Evolutionary conservation across 345 rosid genomes (phyloP), one percentile per base, ranked within the genome.

Genomic region (Bretschneidera sinensis): DNA sequence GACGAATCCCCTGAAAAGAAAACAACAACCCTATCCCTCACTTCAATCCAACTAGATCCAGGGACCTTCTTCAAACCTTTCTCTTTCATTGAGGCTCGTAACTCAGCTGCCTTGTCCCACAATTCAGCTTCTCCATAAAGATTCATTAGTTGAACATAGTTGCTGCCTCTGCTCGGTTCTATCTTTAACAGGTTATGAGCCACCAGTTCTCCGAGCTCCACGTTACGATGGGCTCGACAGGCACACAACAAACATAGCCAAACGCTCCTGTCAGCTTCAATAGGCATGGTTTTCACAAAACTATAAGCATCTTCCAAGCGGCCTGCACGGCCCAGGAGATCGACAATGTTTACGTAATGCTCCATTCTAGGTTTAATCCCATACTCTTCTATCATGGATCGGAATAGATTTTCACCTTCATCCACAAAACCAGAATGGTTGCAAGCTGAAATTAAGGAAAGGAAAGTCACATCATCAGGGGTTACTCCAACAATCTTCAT

Each of bases 11-110:
- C 87, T 0, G 90, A 83, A 66, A 63, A 74, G 79, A 90, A 90
- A 68, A 76, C 74, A 68, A 69, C 77, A 24, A 73, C 71, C 5
- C 21, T 67, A 51, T 83, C 68, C 59, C 71, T 70, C 45, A 73
- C 58, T 67, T 81, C 91, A 66, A 89, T 87, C 97, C 91, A 85
- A 67, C 92, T 90, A 60, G 87, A 79, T 49, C 97, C 97, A 22
- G 92, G 92, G 52, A 43, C 79, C 74, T 87, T 90, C 72, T 85
- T 83, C 79, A 83, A 64, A 48, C 84, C 81, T 61, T 68, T 79
- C 54, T 82, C 87, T 72, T 79, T 90, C 90, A 85, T 85, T 31
- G 64, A 73, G 15, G 74, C 61, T 66, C 82, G 55, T 60, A 87
- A 47, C 24, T 78, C 74, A 33, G 77, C 90, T 24, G 85, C 86